Conservation (phyloP, 1,139 yeast species). For the Diutina mesorugosa region DNA sequence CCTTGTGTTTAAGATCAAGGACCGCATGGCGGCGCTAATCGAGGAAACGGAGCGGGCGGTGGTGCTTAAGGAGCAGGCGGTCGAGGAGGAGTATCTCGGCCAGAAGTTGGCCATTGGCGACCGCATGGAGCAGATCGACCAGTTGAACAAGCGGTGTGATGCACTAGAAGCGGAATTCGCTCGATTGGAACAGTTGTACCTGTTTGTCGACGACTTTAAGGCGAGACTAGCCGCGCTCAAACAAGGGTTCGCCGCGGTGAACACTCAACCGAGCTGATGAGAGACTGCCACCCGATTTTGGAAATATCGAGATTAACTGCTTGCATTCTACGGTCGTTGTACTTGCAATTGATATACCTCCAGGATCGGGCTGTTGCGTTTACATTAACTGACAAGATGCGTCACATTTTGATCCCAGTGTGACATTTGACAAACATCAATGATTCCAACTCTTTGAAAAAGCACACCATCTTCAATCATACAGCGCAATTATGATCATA, state of each 20-base stretch:
- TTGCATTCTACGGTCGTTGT: too few relatives aligned
- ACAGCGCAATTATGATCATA: too few relatives aligned
- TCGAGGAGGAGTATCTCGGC: conserved; percentile 20
- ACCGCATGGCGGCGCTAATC: conserved; percentile 28
- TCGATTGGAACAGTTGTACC: conserved; percentile 52
- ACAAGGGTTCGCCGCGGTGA: neutral
- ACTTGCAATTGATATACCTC: too few relatives aligned
- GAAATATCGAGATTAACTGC: too few relatives aligned
- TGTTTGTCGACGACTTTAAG: conserved; percentile 31
- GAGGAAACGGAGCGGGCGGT: conserved; percentile 23
- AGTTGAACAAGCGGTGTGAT: conserved; percentile 35
- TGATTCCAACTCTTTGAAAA: too few relatives aligned
- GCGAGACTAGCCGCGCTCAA: conserved; percentile 11
- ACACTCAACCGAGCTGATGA: neutral
- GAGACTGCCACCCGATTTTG: too few relatives aligned
- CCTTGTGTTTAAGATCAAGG: conserved; percentile 45
- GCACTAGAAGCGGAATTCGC: conserved; percentile 49
- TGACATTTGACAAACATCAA: too few relatives aligned
- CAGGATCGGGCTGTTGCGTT: too few relatives aligned
- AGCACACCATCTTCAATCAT: too few relatives aligned
- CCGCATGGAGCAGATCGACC: conserved; percentile 30
- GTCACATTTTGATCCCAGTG: too few relatives aligned
- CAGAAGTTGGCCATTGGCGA: conserved; percentile 24
- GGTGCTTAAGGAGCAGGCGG: conserved; percentile 15
- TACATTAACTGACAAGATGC: too few relatives aligned